Base-by-base conservation (phyloP, 352 stramenopile species). In the Globisporangium camurandrum region DNA sequence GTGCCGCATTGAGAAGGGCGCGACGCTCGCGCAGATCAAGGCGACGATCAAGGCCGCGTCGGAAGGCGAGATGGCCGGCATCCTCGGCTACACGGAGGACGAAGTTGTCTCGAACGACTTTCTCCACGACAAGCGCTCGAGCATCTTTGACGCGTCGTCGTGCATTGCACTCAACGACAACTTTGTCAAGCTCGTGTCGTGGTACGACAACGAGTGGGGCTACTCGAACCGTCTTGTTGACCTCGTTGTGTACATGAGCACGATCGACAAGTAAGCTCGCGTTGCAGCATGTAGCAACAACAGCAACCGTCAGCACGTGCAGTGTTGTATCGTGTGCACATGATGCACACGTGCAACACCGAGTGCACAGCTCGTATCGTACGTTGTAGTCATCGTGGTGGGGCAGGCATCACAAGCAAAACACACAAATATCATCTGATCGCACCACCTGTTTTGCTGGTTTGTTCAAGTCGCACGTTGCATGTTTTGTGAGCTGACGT, bases 11-110 rank as follows among this genome's bases (percentile, higher is more conserved):
- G 59, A 82, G 20, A 95, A 93, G 62, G 69, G 70, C 42, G 96
- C 96, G 50, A 97, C 90, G 52, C 98, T 98, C 71, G 97, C 98
- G 51, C 92, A 98, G 61, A 98, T 99, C 74, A 98, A 97, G 74
- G 86, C 80, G 52, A 83, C 84, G 40, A 90, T 99, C 66, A 98
- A 99, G 89, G 57, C 64, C 14, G 85, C 84, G 37, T 96, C 89
- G 54, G 91, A 99, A 66, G 84, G 83, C 56, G 73, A 95, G 49
- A 89, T 99, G 68, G 97, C 96, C 77, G 96, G 96, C 58, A 95
- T 99, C 64, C 81, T 99, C 30, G 97, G 95, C 75, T 99, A 99
- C 93, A 97, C 79, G 45, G 95, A 99, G 49, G 86, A 98, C 58
- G 80, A 87, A 36, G 82, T 99, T 47, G 97, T 99, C 24, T 98